phyloP scores from a whole-genome alignment of 306 rosid species.

The Vicia faba region DNA sequence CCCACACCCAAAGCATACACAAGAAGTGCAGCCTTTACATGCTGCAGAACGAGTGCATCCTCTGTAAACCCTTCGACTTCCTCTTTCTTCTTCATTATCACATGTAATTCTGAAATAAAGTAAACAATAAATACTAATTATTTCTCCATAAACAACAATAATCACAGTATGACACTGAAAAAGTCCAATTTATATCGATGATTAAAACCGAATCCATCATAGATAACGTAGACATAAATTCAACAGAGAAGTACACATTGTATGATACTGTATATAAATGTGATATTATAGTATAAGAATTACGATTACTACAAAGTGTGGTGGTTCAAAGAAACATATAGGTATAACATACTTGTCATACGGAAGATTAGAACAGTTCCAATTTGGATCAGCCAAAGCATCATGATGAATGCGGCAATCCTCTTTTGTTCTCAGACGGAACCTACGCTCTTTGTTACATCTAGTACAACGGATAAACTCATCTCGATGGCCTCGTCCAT shows the following conservation, averaged over 20 bases:
- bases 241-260: too few species aligned
- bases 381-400: slow-evolving; percentile 73
- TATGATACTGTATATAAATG: too few species aligned
- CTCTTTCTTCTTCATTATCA: slow-evolving; percentile 90
- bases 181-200: neutral
- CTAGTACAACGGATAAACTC: slow-evolving; percentile 50
- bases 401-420: slow-evolving; percentile 88
- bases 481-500: slow-evolving; percentile 70
- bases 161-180: neutral
- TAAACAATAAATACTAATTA: neutral
- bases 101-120: slow-evolving; percentile 61
- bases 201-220: neutral
- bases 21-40: slow-evolving; percentile 92
- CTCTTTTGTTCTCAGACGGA: slow-evolving; percentile 83
- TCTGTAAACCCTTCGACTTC: slow-evolving; percentile 82
- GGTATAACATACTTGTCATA: slow-evolving; percentile 77
- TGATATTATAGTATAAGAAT: too few species aligned
- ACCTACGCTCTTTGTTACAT: slow-evolving; percentile 90
- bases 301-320: too few species aligned
- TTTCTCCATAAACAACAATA: slow-evolving; percentile 7
- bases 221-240: too few species aligned
- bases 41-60: slow-evolving; percentile 83
- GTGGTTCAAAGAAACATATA: neutral
- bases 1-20: slow-evolving; percentile 92
- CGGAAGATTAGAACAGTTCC: slow-evolving; percentile 82